phyloP scores from a whole-genome alignment of 495 filamentous ascomycete species.

The Talaromyces liani region DNA sequence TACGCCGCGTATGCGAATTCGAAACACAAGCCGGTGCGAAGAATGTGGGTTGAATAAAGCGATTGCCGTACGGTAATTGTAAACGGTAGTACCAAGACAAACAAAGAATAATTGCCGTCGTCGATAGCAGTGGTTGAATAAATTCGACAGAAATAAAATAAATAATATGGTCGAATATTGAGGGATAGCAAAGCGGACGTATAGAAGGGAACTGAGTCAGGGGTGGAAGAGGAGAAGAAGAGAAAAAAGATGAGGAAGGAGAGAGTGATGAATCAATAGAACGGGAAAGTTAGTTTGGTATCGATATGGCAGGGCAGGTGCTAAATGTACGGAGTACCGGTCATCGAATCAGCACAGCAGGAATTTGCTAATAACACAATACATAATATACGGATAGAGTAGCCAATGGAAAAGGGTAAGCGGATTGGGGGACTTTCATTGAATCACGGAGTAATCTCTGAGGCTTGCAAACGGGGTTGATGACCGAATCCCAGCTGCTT shows the following conservation, averaged over 20 bases:
- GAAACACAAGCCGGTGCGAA: neutral
- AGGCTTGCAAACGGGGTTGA: neutral
- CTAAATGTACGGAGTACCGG: neutral
- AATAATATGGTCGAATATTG: neutral
- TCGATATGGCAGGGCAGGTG: neutral
- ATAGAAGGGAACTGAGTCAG: neutral
- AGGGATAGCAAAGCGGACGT: neutral
- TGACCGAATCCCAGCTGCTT: slow-evolving; percentile 7
- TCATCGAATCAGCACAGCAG: neutral
- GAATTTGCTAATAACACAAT: no score
- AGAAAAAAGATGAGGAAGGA: neutral
- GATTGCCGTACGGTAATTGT: neutral
- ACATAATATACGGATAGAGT: neutral
- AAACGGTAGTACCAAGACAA: neutral
- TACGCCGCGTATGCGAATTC: neutral
- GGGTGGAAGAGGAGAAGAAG: neutral
- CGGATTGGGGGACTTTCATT: neutral
- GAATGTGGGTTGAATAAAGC: slow-evolving; percentile 3
- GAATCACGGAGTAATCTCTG: neutral
- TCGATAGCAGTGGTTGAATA: neutral
- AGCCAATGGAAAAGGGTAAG: neutral
- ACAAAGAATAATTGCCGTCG: neutral
- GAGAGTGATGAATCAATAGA: neutral
- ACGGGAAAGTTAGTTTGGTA: neutral
- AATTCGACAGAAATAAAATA: neutral